phyloP scores from a whole-genome alignment of 495 filamentous ascomycete species.

The Aspergillus conjunctus region DNA sequence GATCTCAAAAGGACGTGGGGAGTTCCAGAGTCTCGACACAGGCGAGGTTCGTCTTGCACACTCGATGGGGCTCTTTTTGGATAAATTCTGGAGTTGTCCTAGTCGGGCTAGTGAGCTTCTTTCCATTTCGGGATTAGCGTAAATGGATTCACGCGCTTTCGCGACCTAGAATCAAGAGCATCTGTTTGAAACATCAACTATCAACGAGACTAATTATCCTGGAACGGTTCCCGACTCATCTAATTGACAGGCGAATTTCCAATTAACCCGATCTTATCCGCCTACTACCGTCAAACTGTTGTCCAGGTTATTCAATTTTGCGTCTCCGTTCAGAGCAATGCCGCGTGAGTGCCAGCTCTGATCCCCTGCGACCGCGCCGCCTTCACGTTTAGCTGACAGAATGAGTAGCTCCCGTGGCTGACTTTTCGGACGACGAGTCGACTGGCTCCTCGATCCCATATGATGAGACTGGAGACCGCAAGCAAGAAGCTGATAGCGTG shows the following conservation, averaged over 20 bases:
- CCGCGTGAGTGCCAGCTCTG: constrained; percentile 40
- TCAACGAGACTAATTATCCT: background rate
- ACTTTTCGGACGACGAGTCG: constrained; percentile 51
- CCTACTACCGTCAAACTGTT: constrained; percentile 39
- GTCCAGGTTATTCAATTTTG: constrained; percentile 31
- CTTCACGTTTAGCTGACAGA: constrained; percentile 19
- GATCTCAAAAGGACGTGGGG: constrained; percentile 11
- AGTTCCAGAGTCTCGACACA: constrained; percentile 16
- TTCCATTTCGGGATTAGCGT: constrained; percentile 42
- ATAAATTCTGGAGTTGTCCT: constrained; percentile 35
- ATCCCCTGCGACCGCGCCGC: constrained; percentile 14
- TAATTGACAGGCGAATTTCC: background rate
- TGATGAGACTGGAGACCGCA: constrained; percentile 34
- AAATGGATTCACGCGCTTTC: constrained; percentile 23
- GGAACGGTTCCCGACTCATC: background rate
- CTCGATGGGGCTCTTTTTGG: constrained; percentile 28
- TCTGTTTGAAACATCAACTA: constrained; percentile 3
- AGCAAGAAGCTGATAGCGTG: constrained; percentile 30
- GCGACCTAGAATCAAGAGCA: constrained; percentile 22
- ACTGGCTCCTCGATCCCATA: constrained; percentile 45
- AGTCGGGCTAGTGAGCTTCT: constrained; percentile 37
- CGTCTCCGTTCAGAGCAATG: constrained; percentile 34
- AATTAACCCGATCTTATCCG: background rate
- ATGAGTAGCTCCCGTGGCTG: constrained; percentile 40
- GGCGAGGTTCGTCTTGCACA: constrained; percentile 20